Evolutionary conservation across 345 rosid species (phyloP).

Genomic region (Ceriops tagal): DNA sequence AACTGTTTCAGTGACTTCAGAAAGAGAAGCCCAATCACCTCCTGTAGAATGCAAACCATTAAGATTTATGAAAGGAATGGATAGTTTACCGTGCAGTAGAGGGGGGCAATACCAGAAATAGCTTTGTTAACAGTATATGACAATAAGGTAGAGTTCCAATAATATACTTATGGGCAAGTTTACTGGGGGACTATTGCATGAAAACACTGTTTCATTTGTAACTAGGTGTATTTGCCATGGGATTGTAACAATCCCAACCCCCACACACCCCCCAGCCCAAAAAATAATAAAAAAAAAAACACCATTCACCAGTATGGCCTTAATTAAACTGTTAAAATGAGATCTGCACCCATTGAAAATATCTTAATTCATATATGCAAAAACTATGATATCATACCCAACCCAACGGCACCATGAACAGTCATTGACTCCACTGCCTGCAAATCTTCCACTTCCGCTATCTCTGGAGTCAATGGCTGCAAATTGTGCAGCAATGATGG

Average conservation of each 20-base stretch:
- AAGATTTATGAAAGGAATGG: background rate
- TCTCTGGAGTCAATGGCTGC: conserved; percentile 67
- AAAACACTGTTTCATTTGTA: background rate
- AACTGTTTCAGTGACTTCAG: conserved; percentile 61
- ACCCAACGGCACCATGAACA: conserved; percentile 65
- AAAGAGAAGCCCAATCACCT: conserved; percentile 43
- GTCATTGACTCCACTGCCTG: conserved; percentile 62
- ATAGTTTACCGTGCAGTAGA: background rate
- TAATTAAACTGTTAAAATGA: too few relatives aligned
- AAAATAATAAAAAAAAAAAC: too few relatives aligned
- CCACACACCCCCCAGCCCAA: too few relatives aligned
- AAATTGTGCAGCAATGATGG: conserved; percentile 44
- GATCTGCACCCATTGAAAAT: background rate
- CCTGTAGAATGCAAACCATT: conserved; percentile 27
- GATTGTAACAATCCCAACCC: too few relatives aligned
- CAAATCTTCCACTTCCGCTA: conserved; percentile 56
- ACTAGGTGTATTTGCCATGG: too few relatives aligned
- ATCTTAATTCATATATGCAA: background rate
- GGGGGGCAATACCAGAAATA: background rate
- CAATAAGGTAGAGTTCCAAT: too few relatives aligned
- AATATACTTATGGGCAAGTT: background rate
- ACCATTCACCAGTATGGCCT: too few relatives aligned
- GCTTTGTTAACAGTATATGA: too few relatives aligned
- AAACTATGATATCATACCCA: conserved; percentile 35
- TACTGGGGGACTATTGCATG: background rate